Conservation (phyloP, 2,329 filamentous ascomycete species). For the Capronia coronata region DNA sequence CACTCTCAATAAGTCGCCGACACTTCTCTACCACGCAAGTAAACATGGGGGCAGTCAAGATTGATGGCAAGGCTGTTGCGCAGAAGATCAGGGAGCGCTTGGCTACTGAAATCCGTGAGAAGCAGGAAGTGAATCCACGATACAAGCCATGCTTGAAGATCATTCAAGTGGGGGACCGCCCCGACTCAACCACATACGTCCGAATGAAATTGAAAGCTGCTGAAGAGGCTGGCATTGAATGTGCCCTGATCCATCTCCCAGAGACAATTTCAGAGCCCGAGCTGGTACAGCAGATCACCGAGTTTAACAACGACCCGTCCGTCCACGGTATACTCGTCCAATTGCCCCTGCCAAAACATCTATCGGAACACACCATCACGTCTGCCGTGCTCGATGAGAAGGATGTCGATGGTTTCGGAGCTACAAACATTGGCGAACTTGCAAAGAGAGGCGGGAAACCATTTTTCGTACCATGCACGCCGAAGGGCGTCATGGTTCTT, state of each 20-base stretch:
- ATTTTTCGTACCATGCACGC: conserved; percentile 88
- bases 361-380: conserved; percentile 85
- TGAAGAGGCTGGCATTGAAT: conserved; percentile 85
- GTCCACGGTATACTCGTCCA: conserved; percentile 94
- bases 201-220: conserved; percentile 99
- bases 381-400: conserved; percentile 88
- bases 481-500: conserved; percentile 93
- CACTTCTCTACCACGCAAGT: conserved; percentile 49
- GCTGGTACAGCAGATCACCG: conserved; percentile 72
- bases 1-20: conserved; percentile 22
- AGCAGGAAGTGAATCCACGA: conserved; percentile 74
- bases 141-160: conserved; percentile 90
- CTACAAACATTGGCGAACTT: conserved; percentile 89
- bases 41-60: conserved; percentile 79
- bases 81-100: conserved; percentile 81
- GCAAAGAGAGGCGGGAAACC: conserved; percentile 90
- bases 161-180: conserved; percentile 90
- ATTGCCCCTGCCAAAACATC: conserved; percentile 77
- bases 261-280: conserved; percentile 77
- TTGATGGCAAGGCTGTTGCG: conserved; percentile 93
- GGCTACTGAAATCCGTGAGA: conserved; percentile 70
- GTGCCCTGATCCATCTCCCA: conserved; percentile 76
- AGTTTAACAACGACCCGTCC: conserved; percentile 75
- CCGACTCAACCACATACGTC: conserved; percentile 96
- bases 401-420: conserved; percentile 95